These are phyloP conservation scores for Arabis hirsuta DNA, from an alignment of 345 rosid genomes.

Conservation along the genomic window DNA sequence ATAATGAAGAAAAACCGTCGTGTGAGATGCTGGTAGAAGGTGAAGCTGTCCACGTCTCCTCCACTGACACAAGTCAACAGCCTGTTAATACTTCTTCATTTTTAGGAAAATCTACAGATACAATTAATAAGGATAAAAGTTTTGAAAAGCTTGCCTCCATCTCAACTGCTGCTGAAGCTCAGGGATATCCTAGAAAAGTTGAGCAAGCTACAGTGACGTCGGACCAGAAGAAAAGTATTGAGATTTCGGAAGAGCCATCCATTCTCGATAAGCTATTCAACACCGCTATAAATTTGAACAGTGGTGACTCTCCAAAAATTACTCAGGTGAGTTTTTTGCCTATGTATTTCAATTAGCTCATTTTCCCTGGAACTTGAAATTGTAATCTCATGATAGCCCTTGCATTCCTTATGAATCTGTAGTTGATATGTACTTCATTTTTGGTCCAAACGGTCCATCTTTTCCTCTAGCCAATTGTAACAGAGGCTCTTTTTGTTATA, in stretches of 20 bases:
- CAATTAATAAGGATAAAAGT: conserved; percentile 39
- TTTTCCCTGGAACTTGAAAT: conserved; percentile 16
- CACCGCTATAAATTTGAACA: conserved; percentile 57
- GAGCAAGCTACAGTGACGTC: conserved; percentile 53
- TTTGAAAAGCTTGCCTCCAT: conserved; percentile 47
- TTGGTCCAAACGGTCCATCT: conserved; percentile 7
- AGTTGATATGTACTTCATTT: conserved; percentile 3
- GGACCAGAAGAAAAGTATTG: conserved; percentile 46
- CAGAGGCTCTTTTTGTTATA: conserved; percentile 2
- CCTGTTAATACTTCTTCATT: conserved; percentile 46
- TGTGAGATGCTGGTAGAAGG: conserved; percentile 50
- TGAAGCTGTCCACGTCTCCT: conserved; percentile 41
- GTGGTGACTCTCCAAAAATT: conserved; percentile 49
- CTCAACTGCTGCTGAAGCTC: conserved; percentile 48
- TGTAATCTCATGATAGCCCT: conserved; percentile 18
- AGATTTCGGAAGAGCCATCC: conserved; percentile 57
- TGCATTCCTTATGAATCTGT: neutral
- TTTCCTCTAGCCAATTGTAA: conserved; percentile 12
- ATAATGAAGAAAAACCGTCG: conserved; percentile 50
- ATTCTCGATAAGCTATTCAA: conserved; percentile 82
- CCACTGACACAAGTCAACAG: conserved; percentile 42
- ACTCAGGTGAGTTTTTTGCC: conserved; percentile 51
- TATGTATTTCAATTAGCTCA: conserved; percentile 5
- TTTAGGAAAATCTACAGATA: conserved; percentile 49
- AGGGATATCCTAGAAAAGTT: conserved; percentile 43